Percentiles rank a stretch among this genome's conserved stretches.
Evolutionary conservation across 2,329 filamentous ascomycete genomes (phyloP).

Genomic region (Amauroascus niger): DNA sequence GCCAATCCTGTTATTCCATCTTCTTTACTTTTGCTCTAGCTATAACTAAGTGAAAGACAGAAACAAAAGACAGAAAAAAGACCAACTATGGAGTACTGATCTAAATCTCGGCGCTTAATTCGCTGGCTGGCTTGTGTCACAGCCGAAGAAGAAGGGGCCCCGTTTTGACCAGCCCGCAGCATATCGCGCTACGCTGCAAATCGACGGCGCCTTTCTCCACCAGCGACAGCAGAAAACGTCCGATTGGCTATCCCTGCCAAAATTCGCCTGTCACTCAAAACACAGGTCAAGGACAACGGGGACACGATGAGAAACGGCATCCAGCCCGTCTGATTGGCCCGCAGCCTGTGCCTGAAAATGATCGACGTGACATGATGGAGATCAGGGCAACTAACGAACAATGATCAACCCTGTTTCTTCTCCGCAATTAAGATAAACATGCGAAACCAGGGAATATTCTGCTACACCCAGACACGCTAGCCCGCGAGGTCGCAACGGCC

Average conservation of each 20-base stretch:
- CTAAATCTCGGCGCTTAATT: too few relatives aligned
- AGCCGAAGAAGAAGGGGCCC: too few relatives aligned
- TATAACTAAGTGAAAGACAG: too few relatives aligned
- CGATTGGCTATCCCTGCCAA: conserved; percentile 11
- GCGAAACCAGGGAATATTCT: conserved; percentile 7
- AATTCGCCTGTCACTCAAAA: background rate
- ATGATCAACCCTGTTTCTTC: background rate
- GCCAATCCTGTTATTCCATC: too few relatives aligned
- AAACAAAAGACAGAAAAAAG: too few relatives aligned
- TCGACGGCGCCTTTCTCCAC: background rate
- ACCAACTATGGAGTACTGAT: too few relatives aligned
- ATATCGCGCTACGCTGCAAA: too few relatives aligned
- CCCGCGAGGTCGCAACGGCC: background rate
- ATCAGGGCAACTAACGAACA: conserved; percentile 10
- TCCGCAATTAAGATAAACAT: conserved; percentile 8
- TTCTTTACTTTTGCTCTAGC: background rate
- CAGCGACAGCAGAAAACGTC: conserved; percentile 3
- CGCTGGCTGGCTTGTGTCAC: too few relatives aligned
- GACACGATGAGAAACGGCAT: conserved; percentile 1
- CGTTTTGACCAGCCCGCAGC: too few relatives aligned
- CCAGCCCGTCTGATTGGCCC: background rate
- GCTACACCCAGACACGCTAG: too few relatives aligned
- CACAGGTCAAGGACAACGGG: background rate
- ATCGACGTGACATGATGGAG: conserved; percentile 11
- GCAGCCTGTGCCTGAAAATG: conserved; percentile 9